Conservation (phyloP, 2,329 filamentous ascomycete species). For the Gaeumannomyces sp. region DNA sequence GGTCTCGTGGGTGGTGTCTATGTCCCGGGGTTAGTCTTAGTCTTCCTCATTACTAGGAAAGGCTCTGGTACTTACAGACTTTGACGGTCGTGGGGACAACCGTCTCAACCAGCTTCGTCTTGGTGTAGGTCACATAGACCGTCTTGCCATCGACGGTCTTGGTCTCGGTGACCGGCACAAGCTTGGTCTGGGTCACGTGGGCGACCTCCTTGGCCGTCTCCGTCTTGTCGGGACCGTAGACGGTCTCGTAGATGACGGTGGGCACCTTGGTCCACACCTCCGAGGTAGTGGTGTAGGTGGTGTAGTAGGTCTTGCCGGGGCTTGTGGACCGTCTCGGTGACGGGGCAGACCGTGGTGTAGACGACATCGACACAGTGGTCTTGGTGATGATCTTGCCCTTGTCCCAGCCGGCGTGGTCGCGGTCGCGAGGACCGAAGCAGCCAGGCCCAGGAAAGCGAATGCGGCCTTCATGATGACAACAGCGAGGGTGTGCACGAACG, state of each 20-base stretch:
- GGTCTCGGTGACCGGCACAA: constrained; percentile 39
- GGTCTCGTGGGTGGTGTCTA: constrained; percentile 9
- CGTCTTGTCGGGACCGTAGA: constrained; percentile 29
- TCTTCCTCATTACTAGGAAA: constrained; percentile 21
- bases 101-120: constrained; percentile 29
- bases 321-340: constrained; percentile 29
- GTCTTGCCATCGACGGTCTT: constrained; percentile 36
- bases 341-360: constrained; percentile 32
- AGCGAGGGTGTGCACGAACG: constrained; percentile 12
- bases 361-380: constrained; percentile 28
- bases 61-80: constrained; percentile 18
- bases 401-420: constrained; percentile 16
- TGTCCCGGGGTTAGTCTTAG: background rate
- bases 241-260: constrained; percentile 25
- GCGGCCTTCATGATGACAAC: constrained; percentile 23
- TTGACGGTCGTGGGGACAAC: constrained; percentile 23
- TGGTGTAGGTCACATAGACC: constrained; percentile 33
- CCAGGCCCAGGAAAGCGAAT: constrained; percentile 25
- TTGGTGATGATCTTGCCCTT: constrained; percentile 16
- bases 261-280: constrained; percentile 27
- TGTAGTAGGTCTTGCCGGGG: constrained; percentile 30
- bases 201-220: constrained; percentile 29
- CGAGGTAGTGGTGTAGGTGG: constrained; percentile 37
- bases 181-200: constrained; percentile 36
- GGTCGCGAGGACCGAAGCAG: constrained; percentile 22